Evolutionary conservation across 2,329 filamentous ascomycete genomes (phyloP), one percentile per base, ranked within the genome.

Genomic region (Lasiodiplodia gonubiensis): DNA sequence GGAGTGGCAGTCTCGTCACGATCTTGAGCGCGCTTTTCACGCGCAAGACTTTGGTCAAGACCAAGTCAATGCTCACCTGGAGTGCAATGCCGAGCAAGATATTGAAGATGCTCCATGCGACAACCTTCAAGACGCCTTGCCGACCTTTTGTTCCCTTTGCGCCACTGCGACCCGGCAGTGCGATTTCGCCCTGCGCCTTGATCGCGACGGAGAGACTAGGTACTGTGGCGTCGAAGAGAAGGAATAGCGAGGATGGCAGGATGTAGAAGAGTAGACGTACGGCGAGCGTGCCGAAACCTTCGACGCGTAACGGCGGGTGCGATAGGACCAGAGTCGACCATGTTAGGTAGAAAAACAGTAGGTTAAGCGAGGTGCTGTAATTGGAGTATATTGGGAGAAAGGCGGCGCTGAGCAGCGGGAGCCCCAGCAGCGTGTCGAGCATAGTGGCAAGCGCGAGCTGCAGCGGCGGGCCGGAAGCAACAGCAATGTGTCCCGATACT

Each of bases 261-360:
- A 95, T 81, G 80, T 89, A 96, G 73, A 94, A 88, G 4, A 92
- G 71, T 11, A 89, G 68, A 51, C 92, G 89, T 59, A 93, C 82
- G 27, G 86, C 86, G 5, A 92, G 77, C 0, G 90, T 89, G 66
- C 89, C 92, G 64, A 91, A 82, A 1, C 95, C 77, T 77, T 97
- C 92, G 67, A 97, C 87, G 68, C 88, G 86, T 18, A 95, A 82
- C 0, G 92, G 89, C 0, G 90, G 85, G 73, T 96, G 91, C 7
- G 90, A 91, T 3, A 94, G 82, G 48, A 96, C 88, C 37, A 97
- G 85, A 0, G 92, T 94, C 6, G 89, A 88, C 93, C 93, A 97
- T 72, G 92, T 94, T 81, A 97, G 86, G 78, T 93, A 94, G 79
- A 97, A 95, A 82, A 97, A 94, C 70, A 96, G 82, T 27, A 97